Evolutionary conservation across 2,329 filamentous ascomycete species (phyloP).

Genomic region (Pseudocercospora macadamiae): DNA sequence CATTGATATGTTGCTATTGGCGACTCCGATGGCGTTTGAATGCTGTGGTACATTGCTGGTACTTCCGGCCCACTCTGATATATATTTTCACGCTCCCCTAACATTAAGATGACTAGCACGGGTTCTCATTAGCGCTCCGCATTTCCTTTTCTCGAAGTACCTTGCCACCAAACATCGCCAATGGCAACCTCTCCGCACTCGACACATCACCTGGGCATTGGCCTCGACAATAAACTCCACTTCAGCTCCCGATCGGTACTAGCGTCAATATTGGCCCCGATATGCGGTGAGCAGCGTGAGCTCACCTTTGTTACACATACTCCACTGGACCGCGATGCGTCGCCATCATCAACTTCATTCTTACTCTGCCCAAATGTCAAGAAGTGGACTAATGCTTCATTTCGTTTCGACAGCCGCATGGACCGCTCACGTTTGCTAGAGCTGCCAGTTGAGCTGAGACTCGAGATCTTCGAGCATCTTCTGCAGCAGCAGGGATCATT

Average conservation of each 20-base stretch:
- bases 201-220: too few species aligned
- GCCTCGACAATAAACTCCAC: not conserved
- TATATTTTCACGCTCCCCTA: too few species aligned
- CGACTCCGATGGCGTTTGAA: not conserved
- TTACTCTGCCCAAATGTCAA: not conserved
- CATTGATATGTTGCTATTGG: slow-evolving; percentile 2
- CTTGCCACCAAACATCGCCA: too few species aligned
- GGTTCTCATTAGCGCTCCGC: too few species aligned
- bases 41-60: not conserved
- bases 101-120: too few species aligned
- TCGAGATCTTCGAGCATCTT: slow-evolving; percentile 21
- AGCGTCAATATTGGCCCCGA: not conserved
- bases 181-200: too few species aligned
- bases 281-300: not conserved
- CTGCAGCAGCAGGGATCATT: slow-evolving; percentile 3
- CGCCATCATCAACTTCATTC: not conserved
- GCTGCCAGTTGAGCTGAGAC: slow-evolving; percentile 22
- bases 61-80: not conserved
- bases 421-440: slow-evolving; percentile 13
- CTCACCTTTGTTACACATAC: not conserved
- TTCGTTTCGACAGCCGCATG: not conserved
- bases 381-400: not conserved
- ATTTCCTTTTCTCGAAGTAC: not conserved
- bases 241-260: not conserved
- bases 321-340: not conserved